A percentile compares a stretch with the other conserved stretches of the same genome.
phyloP scores from a whole-genome alignment of 345 rosid species.

The Jatropha curcas region DNA sequence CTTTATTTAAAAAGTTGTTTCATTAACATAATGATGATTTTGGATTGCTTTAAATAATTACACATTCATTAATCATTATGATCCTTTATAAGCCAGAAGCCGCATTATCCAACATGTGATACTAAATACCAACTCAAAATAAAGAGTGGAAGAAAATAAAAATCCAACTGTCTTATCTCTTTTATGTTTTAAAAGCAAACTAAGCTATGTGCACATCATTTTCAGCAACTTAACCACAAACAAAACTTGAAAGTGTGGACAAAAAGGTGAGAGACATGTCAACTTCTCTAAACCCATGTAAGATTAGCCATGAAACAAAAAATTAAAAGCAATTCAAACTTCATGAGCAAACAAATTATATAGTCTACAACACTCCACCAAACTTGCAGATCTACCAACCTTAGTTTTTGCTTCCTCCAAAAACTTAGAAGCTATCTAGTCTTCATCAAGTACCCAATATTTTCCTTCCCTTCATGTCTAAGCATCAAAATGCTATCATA shows the following conservation, averaged over 20 bases:
- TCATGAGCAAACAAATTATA: not conserved
- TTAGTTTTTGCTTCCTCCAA: constrained; percentile 40
- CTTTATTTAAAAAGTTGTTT: too few relatives aligned
- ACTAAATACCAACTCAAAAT: not conserved
- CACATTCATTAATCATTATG: not conserved
- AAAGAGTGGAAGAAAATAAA: too few relatives aligned
- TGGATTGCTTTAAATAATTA: not conserved
- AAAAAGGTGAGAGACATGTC: not conserved
- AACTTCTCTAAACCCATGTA: constrained; percentile 1
- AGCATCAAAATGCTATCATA: constrained; percentile 37
- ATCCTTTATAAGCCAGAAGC: too few relatives aligned
- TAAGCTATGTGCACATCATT: not conserved
- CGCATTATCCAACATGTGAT: not conserved
- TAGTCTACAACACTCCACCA: constrained; percentile 26
- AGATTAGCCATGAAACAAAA: constrained; percentile 1
- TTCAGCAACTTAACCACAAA: not conserved
- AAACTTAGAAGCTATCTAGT: constrained; percentile 49
- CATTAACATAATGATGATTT: not conserved
- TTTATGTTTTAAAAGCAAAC: not conserved
- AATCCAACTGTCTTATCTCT: too few relatives aligned
- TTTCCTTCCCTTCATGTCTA: constrained; percentile 52
- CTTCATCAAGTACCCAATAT: constrained; percentile 40
- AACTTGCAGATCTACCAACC: constrained; percentile 46
- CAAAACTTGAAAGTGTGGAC: not conserved
- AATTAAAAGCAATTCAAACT: not conserved